phyloP scores from a whole-genome alignment of 129 eudicot genomes.

The Chrysanthemum lavandulifolium region DNA sequence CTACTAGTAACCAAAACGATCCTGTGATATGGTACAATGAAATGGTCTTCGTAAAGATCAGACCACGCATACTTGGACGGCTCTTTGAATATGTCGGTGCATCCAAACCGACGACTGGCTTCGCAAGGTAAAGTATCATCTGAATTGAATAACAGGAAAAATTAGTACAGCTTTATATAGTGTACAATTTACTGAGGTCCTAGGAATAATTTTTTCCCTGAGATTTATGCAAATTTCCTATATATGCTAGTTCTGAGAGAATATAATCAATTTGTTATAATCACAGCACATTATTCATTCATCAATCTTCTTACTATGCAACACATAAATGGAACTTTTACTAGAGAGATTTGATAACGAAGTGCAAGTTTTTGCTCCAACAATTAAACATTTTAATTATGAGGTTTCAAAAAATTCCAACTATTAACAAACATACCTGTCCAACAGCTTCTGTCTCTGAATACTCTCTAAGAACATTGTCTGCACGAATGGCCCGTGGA shows the following conservation, averaged over 20 bases:
- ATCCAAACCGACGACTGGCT: conserved; percentile 95
- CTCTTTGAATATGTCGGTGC: conserved; percentile 94
- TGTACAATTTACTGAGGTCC: no score
- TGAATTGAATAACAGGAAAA: conserved; percentile 23
- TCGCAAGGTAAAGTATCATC: conserved; percentile 95
- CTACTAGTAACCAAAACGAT: conserved; percentile 85
- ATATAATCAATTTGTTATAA: neutral
- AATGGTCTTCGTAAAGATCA: conserved; percentile 88
- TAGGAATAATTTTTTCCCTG: no score
- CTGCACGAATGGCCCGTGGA: conserved; percentile 85
- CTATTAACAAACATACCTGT: conserved; percentile 50
- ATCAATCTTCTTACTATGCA: conserved; percentile 3
- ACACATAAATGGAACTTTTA: neutral
- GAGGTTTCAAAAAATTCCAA: conserved; percentile 8
- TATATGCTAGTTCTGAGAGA: neutral
- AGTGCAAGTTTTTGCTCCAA: neutral
- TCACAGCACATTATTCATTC: neutral
- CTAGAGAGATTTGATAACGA: neutral
- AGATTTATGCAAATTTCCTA: neutral
- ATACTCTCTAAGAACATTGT: conserved; percentile 78
- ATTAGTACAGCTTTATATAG: neutral
- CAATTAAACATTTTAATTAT: neutral
- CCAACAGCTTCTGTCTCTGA: conserved; percentile 86
- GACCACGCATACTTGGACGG: conserved; percentile 98
- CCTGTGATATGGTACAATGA: conserved; percentile 72